Evolutionary conservation across 495 filamentous ascomycete genomes (phyloP), one percentile per base, ranked within the genome.

Genomic region (Xylaria intraflava): DNA sequence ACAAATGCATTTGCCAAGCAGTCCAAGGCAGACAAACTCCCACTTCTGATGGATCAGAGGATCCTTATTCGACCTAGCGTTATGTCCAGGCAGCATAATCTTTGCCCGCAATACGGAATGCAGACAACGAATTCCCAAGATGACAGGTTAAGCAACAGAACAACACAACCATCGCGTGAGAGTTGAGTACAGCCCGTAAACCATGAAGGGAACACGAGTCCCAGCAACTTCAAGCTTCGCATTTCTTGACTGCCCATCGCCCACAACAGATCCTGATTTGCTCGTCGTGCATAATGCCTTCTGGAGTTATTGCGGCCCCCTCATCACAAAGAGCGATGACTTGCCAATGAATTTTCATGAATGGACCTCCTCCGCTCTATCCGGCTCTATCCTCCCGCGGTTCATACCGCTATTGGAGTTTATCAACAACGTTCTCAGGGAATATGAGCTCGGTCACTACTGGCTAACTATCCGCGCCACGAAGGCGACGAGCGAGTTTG

Each of bases 381-480:
- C 60, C 20, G 35, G 40, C 22, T 53, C 63, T 27, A 27, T 63
- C 0, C 52, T 61, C 29, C 55, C 60, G 1, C 52, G 55, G 0
- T 51, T 69, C 12, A 46, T 61, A 40, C 65, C 62, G 6, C 57
- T 68, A 36, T 54, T 69, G 22, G 27, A 50, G 22, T 67, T 58
- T 41, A 54, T 49, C 42, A 62, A 66, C 48, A 40, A 52, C 16
- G 50, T 65, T 42, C 40, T 69, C 46, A 22, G 29, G 16, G 22
- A 54, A 16, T 55, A 60, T 39, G 56, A 49, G 31, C 49, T 65
- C 7, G 50, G 58, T 24, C 58, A 68, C 55, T 69, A 68, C 56
- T 68, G 65, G 67, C 46, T 69, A 31, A 66, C 65, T 2, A 57
- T 69, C 53, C 67, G 67, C 39, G 63, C 67, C 20, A 65, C 65